Evolutionary conservation across 169 alveolate genomes (phyloP), one percentile per base, ranked within the genome.

Genomic region (Plasmodium adleri): DNA sequence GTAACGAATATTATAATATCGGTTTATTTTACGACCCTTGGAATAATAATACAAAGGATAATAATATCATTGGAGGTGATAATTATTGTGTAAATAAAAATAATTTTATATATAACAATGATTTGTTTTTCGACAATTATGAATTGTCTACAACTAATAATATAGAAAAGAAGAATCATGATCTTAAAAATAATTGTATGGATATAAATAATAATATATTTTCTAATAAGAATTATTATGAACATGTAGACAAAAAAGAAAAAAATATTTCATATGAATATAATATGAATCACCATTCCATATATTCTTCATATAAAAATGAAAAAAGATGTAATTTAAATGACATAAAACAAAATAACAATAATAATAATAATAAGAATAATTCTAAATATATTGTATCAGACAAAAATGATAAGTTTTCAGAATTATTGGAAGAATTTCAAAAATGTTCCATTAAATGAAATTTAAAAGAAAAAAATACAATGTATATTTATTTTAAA

Each of bases 351-450:
- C 13, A 45, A 43, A 26, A 28, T 26, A 49, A 45, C 1, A 62
- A 28, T 47, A 63, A 47, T 15, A 17, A 22, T 26, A 45, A 67
- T 1, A 63, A 47, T 15, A 17, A 22, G 17, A 45, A 67, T 1
- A n/a, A 49, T 22, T 22, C 54, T 9, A 66, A 80, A 15, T 54
- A 68, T 12, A 80, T 80, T 20, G 54, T 83, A 54, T 50, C 92
- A 17, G 92, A 86, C n/a, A 86, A 86, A 49, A 86, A 72, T 72
- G 88, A 86, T 39, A 86, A 86, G 24, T 86, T 86, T 72, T 70
- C 92, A 12, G 92, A 86, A 45, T 49, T 86, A 15, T 64, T 86
- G 8, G 92, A 86, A 9, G 92, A 86, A 63, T 86, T 86, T 64
- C 92, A 86, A 22, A 86, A 86, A 12, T 28, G 50, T 9, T 72